These are phyloP conservation scores for Yamadazyma trypodendri DNA, from an alignment of 1,139 yeast genomes.

Conservation along the genomic window DNA sequence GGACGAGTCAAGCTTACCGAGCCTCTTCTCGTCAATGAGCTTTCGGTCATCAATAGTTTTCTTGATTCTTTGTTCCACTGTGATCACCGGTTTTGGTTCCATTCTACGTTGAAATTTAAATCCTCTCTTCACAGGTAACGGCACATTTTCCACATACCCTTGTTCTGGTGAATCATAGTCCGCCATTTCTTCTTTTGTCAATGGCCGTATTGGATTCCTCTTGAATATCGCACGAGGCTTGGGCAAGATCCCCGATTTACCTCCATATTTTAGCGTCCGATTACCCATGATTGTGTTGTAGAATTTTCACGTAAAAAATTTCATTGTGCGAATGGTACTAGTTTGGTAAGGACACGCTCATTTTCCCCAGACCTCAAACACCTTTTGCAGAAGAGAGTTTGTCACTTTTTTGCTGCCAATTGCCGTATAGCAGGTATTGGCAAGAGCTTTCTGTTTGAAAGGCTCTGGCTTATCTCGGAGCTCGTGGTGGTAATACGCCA, in stretches of 20 bases:
- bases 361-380: slow-evolving; percentile 63
- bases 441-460: slow-evolving; percentile 43
- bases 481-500: slow-evolving; percentile 30
- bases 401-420: slow-evolving; percentile 64
- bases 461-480: slow-evolving; percentile 18
- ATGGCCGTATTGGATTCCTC: slow-evolving; percentile 57
- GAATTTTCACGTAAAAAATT: slow-evolving; percentile 9
- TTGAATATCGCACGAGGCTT: slow-evolving; percentile 70
- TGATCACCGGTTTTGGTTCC: slow-evolving; percentile 50
- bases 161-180: slow-evolving; percentile 47
- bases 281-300: slow-evolving; percentile 41
- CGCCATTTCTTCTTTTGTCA: slow-evolving; percentile 30
- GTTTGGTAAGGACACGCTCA: slow-evolving; percentile 1
- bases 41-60: slow-evolving; percentile 46
- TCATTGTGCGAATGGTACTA: slow-evolving; percentile 4
- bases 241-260: slow-evolving; percentile 86
- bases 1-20: background rate
- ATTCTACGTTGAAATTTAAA: slow-evolving; percentile 37
- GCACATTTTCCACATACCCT: slow-evolving; percentile 76
- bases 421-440: slow-evolving; percentile 45
- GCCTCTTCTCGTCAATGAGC: slow-evolving; percentile 26
- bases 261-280: slow-evolving; percentile 51
- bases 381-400: slow-evolving; percentile 55
- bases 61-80: slow-evolving; percentile 58
- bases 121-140: slow-evolving; percentile 68